Base-by-base conservation (phyloP, 2,329 filamentous ascomycete genomes). In the Cyphellophora attinorum region DNA sequence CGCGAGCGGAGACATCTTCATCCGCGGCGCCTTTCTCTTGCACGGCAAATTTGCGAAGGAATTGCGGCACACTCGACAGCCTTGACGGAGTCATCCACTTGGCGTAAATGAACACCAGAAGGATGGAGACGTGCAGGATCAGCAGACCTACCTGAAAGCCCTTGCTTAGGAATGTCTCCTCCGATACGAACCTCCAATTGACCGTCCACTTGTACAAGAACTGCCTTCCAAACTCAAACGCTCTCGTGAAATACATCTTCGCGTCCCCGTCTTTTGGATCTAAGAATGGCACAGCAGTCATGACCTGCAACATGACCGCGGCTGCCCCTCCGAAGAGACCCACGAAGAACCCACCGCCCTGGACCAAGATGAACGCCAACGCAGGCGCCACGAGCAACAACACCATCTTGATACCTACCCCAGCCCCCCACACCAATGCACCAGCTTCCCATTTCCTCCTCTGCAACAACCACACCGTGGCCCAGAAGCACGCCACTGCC, bases 151-250 rank as follows among this genome's bases (percentile, higher is more conserved):
- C 48, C 16, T 85, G 75, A 54, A 94, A 93, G 2, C 62, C 55
- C 40, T 64, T 72, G 47, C 76, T 81, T 30, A 93, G 70, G 51
- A 98, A 98, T 0, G 64, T 59, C 5, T 82, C 74, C 59, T 95
- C 86, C 11, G 82, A 79, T n/a, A 95, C 62, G 56, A 96, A 96
- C 35, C 88, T 78, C 91, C 91, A 98, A 59, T 98, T 98, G 47
- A 98, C 91, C 0, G 91, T 98, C 91, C 91, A 98, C 61, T 89
- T 86, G 68, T 89, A 96, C 50, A 94, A 70, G 62, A 98, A 98
- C 49, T 85, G 77, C 35, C 91, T 73, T 30, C 83, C 86, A 39
- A 98, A 71, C 62, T 98, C 86, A 54, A 98, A 98, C 0, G 91
- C 86, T 44, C 82, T 72, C 30, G 74, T 72, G 12, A 93, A 54